Evolutionary conservation across 129 eudicot species (phyloP).

Genomic region (Pulicaria dysenterica): DNA sequence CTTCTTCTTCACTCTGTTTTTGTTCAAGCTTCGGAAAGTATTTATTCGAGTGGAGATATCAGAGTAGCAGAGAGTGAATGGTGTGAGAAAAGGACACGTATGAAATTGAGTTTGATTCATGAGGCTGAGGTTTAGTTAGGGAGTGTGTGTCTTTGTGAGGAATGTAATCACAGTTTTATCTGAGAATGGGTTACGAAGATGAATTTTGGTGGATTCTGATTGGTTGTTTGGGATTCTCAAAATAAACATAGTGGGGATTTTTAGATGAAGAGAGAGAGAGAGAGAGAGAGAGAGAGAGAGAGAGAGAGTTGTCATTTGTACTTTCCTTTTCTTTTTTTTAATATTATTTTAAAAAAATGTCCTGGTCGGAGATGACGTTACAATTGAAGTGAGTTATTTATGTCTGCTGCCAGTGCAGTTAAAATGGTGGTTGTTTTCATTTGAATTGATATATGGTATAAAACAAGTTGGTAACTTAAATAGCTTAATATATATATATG

Average conservation of each 20-base stretch:
- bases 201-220: constrained; percentile 66
- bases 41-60: constrained; percentile 30
- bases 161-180: constrained; percentile 36
- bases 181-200: constrained; percentile 52
- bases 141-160: constrained; percentile 37
- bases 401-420: neutral
- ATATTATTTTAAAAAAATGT: neutral
- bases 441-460: neutral
- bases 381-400: neutral
- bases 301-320: constrained; percentile 28
- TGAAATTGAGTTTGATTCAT: constrained; percentile 26
- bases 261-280: constrained; percentile 50
- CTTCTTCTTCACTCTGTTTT: constrained; percentile 3
- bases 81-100: constrained; percentile 73
- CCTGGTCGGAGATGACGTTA: neutral
- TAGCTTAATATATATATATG: too few species aligned
- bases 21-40: neutral
- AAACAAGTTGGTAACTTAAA: too few species aligned
- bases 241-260: constrained; percentile 3
- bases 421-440: constrained; percentile 5
- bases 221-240: constrained; percentile 77
- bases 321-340: neutral
- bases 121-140: constrained; percentile 66
- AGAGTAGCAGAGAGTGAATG: constrained; percentile 50
- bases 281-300: constrained; percentile 48